Percentiles rank a stretch among this genome's conserved stretches.
Conservation (phyloP, 768 basidiomycete species). For the Kwoniella sp. region DNA sequence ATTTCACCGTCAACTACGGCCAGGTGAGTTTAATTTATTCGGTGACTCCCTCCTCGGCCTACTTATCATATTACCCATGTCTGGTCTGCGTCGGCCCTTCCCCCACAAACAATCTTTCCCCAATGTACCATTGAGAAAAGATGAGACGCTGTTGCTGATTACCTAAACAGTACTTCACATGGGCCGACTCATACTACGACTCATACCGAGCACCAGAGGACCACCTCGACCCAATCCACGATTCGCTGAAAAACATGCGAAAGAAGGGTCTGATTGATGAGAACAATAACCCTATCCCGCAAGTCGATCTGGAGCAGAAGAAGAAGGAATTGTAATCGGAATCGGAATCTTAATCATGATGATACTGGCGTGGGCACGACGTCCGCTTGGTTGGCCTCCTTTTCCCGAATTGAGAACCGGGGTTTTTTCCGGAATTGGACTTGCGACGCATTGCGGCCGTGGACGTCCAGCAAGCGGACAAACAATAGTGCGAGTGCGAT, state of each 20-base stretch:
- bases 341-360: background rate
- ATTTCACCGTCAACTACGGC: conserved; percentile 95
- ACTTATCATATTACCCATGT: conserved; percentile 1
- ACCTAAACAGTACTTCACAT: conserved; percentile 85
- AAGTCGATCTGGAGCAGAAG: conserved; percentile 29
- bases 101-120: background rate
- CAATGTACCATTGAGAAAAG: background rate
- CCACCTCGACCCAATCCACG: conserved; percentile 74
- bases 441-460: too few species aligned
- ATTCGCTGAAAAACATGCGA: conserved; percentile 59
- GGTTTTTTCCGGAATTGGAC: too few species aligned
- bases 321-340: conserved; percentile 39
- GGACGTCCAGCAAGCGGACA: too few species aligned
- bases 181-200: conserved; percentile 78
- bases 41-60: background rate
- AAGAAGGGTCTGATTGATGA: conserved; percentile 58
- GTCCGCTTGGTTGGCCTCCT: too few species aligned
- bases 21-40: conserved; percentile 60
- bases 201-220: conserved; percentile 88
- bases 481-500: too few species aligned
- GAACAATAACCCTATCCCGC: conserved; percentile 37
- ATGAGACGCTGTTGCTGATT: background rate
- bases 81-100: background rate
- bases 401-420: too few species aligned
- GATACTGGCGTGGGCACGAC: too few species aligned